These are phyloP conservation scores for Cairneyella variabilis DNA, from an alignment of 495 filamentous ascomycete species.

Conservation along the genomic window DNA sequence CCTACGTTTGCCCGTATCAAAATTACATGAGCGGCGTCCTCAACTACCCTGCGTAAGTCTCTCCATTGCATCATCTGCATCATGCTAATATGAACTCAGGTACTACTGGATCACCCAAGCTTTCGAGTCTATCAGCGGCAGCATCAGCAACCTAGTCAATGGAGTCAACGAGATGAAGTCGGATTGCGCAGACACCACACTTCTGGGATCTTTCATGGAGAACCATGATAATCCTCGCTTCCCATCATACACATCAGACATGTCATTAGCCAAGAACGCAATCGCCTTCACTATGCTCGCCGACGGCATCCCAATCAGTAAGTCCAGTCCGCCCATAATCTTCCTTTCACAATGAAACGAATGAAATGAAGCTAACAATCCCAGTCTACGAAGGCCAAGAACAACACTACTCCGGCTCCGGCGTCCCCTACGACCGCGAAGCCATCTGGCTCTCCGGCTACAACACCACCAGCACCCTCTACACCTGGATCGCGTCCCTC, in stretches of 20 bases:
- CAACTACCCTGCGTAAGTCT: slow-evolving; percentile 61
- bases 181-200: slow-evolving; percentile 54
- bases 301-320: slow-evolving; percentile 60
- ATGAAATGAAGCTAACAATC: neutral
- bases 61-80: neutral
- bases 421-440: slow-evolving; percentile 65
- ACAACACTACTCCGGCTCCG: slow-evolving; percentile 58
- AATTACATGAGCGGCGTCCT: slow-evolving; percentile 50
- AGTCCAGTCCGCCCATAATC: neutral
- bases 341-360: slow-evolving; percentile 27
- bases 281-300: slow-evolving; percentile 68
- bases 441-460: slow-evolving; percentile 70
- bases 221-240: slow-evolving; percentile 78
- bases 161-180: slow-evolving; percentile 53
- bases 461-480: slow-evolving; percentile 53
- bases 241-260: slow-evolving; percentile 51
- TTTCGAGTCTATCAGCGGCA: slow-evolving; percentile 57
- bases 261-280: slow-evolving; percentile 60
- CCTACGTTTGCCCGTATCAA: slow-evolving; percentile 64
- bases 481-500: slow-evolving; percentile 51
- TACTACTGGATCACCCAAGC: slow-evolving; percentile 59
- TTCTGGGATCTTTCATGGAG: slow-evolving; percentile 71
- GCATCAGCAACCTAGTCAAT: slow-evolving; percentile 54
- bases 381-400: slow-evolving; percentile 66
- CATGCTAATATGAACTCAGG: slow-evolving; percentile 15